Conservation (phyloP, 805 yeast species). For the Yamadazyma olivae region DNA sequence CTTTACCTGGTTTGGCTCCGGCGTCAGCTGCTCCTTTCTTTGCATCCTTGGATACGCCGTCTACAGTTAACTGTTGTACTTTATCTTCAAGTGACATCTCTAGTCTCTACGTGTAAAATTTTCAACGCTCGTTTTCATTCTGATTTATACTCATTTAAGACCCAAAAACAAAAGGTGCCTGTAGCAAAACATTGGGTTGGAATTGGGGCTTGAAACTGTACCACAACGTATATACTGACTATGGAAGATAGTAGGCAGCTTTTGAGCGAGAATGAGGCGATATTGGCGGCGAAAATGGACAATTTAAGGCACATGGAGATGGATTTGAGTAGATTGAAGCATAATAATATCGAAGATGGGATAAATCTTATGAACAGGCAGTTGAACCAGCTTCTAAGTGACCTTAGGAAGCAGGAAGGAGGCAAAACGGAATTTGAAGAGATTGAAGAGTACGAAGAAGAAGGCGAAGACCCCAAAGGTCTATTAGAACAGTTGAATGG, state of each 20-base stretch:
- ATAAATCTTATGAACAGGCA: background rate
- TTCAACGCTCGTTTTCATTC: background rate
- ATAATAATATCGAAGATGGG: background rate
- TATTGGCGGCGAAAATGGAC: background rate
- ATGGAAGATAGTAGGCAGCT: background rate
- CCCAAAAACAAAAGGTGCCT: no score
- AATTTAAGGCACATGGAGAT: background rate
- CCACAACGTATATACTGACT: no score
- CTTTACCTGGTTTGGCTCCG: conserved; percentile 24
- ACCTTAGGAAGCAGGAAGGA: no score
- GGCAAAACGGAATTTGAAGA: no score
- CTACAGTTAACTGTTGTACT: conserved; percentile 43
- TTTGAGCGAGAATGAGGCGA: background rate
- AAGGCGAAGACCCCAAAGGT: conserved; percentile 10
- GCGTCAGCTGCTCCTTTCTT: conserved; percentile 4
- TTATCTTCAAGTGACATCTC: conserved; percentile 37
- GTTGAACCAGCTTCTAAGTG: no score
- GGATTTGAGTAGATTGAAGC: background rate
- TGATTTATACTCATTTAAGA: background rate
- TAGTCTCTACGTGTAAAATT: conserved; percentile 5
- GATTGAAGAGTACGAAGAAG: background rate
- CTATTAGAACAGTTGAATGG: conserved; percentile 14
- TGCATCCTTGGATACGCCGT: conserved; percentile 13
- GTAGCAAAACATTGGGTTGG: background rate
- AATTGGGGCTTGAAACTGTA: background rate